Conservation (phyloP, 108 stramenopile genomes). For the Fistulifera solaris region DNA sequence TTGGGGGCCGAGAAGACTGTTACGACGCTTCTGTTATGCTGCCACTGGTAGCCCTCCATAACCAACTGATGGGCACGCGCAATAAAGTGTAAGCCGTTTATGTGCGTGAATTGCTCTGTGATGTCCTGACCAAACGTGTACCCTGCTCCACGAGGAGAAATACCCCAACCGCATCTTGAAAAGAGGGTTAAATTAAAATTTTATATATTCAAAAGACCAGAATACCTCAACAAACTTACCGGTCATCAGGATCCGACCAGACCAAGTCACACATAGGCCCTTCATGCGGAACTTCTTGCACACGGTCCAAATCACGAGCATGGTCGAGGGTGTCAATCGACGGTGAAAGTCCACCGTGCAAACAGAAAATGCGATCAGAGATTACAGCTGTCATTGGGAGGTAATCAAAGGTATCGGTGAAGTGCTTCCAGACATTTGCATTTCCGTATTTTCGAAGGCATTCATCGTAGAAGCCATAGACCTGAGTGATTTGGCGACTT, state of each 20-base stretch:
- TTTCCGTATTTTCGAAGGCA: constrained; percentile 96
- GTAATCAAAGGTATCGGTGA: constrained; percentile 96
- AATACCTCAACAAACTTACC: too few relatives aligned
- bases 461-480: constrained; percentile 99
- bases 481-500: constrained; percentile 91
- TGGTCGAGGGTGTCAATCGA: constrained; percentile 93
- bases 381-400: constrained; percentile 93
- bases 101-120: constrained; percentile 79
- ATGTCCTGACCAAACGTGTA: constrained; percentile 93
- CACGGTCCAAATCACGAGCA: constrained; percentile 91
- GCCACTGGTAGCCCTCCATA: constrained; percentile 98
- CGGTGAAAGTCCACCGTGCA: constrained; percentile 95
- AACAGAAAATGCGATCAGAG: constrained; percentile 90
- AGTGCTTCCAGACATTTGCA: constrained; percentile 97
- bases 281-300: constrained; percentile 96
- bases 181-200: too few relatives aligned
- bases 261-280: constrained; percentile 98
- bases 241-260: constrained; percentile 97
- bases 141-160: constrained; percentile 93
- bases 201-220: too few relatives aligned
- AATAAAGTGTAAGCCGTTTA: constrained; percentile 83
- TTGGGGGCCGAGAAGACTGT: constrained; percentile 98
- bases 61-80: constrained; percentile 89
- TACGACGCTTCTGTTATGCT: constrained; percentile 90
- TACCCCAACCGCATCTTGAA: constrained; percentile 83